Evolutionary conservation across 768 basidiomycete genomes (phyloP), one percentile per base, ranked within the genome.

Genomic region (Hemileccinum rubropunctum): DNA sequence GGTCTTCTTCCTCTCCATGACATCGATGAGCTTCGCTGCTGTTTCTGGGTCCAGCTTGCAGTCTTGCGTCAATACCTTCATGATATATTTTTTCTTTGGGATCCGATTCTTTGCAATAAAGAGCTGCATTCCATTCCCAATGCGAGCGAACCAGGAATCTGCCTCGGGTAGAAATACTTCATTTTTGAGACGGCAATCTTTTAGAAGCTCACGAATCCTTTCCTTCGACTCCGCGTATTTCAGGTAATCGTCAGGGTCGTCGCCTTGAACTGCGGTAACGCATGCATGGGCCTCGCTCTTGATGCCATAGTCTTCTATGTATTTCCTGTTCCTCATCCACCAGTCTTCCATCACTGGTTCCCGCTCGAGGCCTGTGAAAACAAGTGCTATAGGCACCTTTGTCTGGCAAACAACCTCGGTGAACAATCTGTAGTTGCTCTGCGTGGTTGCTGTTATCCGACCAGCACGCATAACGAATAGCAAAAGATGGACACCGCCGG

Each of bases 401-500:
- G 51, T 42, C 12, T 55, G 57, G 48, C 71, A 74, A 14, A 74
- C 59, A n/a, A 70, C 59, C 30, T 74, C 64, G 35, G 58, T 47
- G 51, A 73, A 72, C 12, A 73, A 42, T 23, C 52, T 49, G 54
- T 71, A 75, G 43, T 73, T 75, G 53, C 61, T 61, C 37, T 58
- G 57, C 26, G 59, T 51, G 0, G 60, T 51, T 12, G 61, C 56
- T 18, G 54, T 68, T 50, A 74, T 61, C 37, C 65, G 50, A 1
- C 66, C 63, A 1, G 58, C 68, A 1, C 67, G 65, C 59, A 74
- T 62, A 50, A 64, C 65, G 43, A 64, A 73, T 1, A 75, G 55
- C 8, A 76, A 65, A 15, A 75, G 69, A 48, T 59, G 67, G 17
- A 74, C 52, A 14, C 73, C 73, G 11, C 59, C 67, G 5, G 33